These are phyloP conservation scores for Aspergillus conjunctus DNA, from an alignment of 495 filamentous ascomycete species.

Conservation along the genomic window DNA sequence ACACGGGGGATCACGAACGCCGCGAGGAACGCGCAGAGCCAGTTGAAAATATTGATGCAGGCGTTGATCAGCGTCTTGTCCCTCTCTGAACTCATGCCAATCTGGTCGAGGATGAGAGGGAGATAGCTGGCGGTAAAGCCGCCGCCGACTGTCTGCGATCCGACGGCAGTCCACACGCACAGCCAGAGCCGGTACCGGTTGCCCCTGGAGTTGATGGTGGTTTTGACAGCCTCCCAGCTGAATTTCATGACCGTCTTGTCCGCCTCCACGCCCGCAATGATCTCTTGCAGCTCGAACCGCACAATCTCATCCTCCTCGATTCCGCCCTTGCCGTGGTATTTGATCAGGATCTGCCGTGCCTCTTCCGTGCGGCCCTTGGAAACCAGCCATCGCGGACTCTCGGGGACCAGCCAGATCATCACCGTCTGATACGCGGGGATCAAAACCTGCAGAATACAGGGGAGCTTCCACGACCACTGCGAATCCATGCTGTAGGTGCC, in stretches of 20 bases:
- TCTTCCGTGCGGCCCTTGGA: background rate
- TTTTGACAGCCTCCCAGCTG: background rate
- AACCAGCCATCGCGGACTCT: constrained; percentile 6
- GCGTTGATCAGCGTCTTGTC: background rate
- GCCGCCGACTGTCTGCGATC: background rate
- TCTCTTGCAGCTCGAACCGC: background rate
- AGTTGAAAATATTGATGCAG: background rate
- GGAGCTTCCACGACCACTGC: background rate
- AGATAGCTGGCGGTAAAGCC: constrained; percentile 3
- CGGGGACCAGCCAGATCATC: background rate
- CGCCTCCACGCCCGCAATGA: background rate
- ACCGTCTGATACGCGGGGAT: background rate
- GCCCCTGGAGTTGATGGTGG: background rate
- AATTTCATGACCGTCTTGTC: background rate
- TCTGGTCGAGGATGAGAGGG: constrained; percentile 4
- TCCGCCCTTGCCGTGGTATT: constrained; percentile 2
- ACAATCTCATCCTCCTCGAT: constrained; percentile 5
- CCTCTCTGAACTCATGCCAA: background rate
- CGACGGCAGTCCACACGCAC: background rate
- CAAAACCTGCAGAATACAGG: background rate
- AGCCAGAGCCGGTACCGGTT: background rate
- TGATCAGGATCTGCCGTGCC: background rate
- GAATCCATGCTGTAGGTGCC: background rate
- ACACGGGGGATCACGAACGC: background rate
- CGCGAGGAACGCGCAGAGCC: background rate